Conservation (phyloP, 176 grass and related monocot genomes). For the Zoysia japonica region DNA sequence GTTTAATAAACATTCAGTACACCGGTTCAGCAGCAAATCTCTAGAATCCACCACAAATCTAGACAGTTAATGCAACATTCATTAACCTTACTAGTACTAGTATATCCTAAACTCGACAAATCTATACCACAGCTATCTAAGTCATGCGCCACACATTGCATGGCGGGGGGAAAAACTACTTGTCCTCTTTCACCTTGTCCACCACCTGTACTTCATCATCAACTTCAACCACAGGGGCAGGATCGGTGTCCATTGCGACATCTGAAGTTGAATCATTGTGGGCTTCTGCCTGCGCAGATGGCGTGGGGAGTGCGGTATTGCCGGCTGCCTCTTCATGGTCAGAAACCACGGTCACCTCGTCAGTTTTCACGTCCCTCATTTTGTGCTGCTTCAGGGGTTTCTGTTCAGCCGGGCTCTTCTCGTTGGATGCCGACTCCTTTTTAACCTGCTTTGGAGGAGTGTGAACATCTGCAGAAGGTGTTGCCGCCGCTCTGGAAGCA, state of each 20-base stretch:
- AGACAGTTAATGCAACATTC: background rate
- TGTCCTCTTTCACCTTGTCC: constrained; percentile 31
- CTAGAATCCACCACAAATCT: background rate
- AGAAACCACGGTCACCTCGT: constrained; percentile 46
- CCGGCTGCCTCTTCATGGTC: constrained; percentile 33
- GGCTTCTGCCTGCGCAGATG: constrained; percentile 2
- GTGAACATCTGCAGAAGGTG: constrained; percentile 37
- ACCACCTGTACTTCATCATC: constrained; percentile 37
- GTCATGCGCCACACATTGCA: background rate
- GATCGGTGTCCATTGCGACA: background rate
- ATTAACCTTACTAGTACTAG: background rate
- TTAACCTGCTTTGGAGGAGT: constrained; percentile 35
- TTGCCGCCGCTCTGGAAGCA: constrained; percentile 56
- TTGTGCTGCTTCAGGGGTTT: constrained; percentile 54
- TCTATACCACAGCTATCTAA: constrained; percentile 15
- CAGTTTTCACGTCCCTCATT: constrained; percentile 78
- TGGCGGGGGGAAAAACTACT: background rate
- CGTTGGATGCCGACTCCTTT: constrained; percentile 10
- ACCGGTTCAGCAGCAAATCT: background rate
- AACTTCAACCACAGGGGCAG: background rate
- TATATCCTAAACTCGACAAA: constrained; percentile 12
- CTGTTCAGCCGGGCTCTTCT: constrained; percentile 37
- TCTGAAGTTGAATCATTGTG: constrained; percentile 39
- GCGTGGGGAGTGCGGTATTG: constrained; percentile 1
- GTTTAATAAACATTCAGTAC: background rate